These are phyloP conservation scores for Platanthera zijinensis DNA, from an alignment of 106 monocot species.

Conservation along the genomic window DNA sequence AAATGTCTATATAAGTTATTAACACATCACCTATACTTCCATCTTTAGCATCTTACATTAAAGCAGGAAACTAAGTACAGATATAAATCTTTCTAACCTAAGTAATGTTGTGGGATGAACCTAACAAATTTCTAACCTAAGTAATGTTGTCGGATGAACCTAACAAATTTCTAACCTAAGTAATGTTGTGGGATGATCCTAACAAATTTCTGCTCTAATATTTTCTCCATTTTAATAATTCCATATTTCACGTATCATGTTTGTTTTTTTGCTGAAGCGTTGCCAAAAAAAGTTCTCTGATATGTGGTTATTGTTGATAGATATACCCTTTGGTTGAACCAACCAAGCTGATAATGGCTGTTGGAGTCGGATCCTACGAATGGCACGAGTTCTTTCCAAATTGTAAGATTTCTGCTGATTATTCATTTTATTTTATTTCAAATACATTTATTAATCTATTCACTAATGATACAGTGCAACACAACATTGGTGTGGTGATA, in stretches of 20 bases:
- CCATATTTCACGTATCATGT: background rate
- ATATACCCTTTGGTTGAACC: constrained; percentile 83
- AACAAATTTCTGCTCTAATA: background rate
- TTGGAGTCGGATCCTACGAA: constrained; percentile 53
- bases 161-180: background rate
- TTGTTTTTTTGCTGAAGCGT: background rate
- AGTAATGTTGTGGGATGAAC: background rate
- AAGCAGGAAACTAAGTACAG: no score
- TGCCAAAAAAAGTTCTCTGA: background rate
- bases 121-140: background rate
- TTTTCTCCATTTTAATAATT: background rate
- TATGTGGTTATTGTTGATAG: constrained; percentile 18
- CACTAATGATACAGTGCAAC: constrained; percentile 50
- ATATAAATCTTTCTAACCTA: background rate
- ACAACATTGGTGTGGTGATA: constrained; percentile 83
- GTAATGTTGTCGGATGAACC: background rate
- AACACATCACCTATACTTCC: no score
- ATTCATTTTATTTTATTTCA: background rate
- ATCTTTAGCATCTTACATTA: no score
- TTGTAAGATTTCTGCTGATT: constrained; percentile 34
- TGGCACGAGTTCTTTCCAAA: constrained; percentile 99
- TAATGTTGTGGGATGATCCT: no score
- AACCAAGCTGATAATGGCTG: constrained; percentile 69
- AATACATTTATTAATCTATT: constrained; percentile 3
- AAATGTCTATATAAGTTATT: no score